Evolutionary conservation across 768 basidiomycete species (phyloP), one percentile per base, ranked within the genome.

Genomic region (Agaricus blazei): DNA sequence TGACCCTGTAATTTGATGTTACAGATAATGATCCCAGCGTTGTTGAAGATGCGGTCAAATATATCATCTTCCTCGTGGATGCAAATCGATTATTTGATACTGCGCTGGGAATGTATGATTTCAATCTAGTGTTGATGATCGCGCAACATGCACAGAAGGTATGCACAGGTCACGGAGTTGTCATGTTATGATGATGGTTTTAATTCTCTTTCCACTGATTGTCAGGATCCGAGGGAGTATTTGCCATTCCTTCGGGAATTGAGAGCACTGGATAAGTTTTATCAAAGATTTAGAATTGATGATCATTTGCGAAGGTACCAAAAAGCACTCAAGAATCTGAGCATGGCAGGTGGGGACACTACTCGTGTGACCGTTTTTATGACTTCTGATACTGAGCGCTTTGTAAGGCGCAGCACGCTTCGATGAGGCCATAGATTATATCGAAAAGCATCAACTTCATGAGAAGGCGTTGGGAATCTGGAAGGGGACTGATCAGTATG

Each of bases 41-140:
- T 2, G 91, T 97, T 12, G 95, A 99, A 65, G 95, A 98, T 56
- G 97, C 97, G 5, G 90, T 98, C 63, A 98, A 95, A 66, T 99
- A 98, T 65, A 88, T 98, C 67, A 98, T 98, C 68, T 99, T 98
- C 78, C 81, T 99, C 31, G 92, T 93, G 19, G 93, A 98, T 61
- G 93, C 93, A 0, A 84, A 98, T 63, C 77, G 78, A 44, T 78
- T 99, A 3, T 98, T 96, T 71, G 86, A 98, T 67, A 89, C 90
- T 9, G 97, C 97, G 1, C 79, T 99, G 31, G 97, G 97, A 19
- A 98, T 98, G 94, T 99, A 99, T 65, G 94, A 99, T 70, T 98
- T 98, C 73, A 86, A 90, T 28, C 75, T 99, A 15, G 96, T 98
- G 6, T 75, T 98, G 24, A 87, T 98, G 87, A 83, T 99, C 41